These are phyloP conservation scores for Haematococcus sp. DNA, from an alignment of 139 green algal genomes.

Conservation along the genomic window DNA sequence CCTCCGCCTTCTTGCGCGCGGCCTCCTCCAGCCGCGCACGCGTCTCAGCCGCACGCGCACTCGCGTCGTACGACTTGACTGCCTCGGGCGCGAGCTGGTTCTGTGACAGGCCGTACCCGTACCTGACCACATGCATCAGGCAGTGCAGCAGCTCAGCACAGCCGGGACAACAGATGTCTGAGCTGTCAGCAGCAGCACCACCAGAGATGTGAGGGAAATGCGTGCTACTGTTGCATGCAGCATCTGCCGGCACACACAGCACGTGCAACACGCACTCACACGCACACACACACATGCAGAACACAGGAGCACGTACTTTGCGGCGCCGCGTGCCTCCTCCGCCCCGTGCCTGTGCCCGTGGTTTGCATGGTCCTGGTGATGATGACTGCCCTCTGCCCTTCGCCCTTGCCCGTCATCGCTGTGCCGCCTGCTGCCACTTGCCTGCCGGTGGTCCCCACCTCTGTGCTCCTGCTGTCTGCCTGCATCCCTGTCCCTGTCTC, in stretches of 20 bases:
- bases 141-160: too few species aligned
- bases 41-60: conserved; percentile 44
- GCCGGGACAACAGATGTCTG: too few species aligned
- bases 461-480: neutral
- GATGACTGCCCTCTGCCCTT: neutral
- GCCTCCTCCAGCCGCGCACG: conserved; percentile 65
- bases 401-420: neutral
- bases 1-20: conserved; percentile 44
- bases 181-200: too few species aligned
- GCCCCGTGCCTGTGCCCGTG: neutral
- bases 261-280: too few species aligned
- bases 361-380: neutral
- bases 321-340: neutral
- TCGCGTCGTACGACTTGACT: neutral
- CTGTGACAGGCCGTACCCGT: conserved; percentile 31
- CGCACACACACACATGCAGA: too few species aligned
- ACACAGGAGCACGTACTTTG: neutral
- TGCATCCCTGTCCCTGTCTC: neutral
- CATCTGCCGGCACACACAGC: too few species aligned
- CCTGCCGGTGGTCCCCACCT: neutral
- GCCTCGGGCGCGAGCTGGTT: conserved; percentile 13
- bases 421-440: too few species aligned
- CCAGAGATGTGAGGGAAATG: too few species aligned
- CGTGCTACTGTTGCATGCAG: too few species aligned
- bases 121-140: conserved; percentile 1